Evolutionary conservation across 2,329 filamentous ascomycete species (phyloP).

Genomic region (Colletotrichum nymphaeae): DNA sequence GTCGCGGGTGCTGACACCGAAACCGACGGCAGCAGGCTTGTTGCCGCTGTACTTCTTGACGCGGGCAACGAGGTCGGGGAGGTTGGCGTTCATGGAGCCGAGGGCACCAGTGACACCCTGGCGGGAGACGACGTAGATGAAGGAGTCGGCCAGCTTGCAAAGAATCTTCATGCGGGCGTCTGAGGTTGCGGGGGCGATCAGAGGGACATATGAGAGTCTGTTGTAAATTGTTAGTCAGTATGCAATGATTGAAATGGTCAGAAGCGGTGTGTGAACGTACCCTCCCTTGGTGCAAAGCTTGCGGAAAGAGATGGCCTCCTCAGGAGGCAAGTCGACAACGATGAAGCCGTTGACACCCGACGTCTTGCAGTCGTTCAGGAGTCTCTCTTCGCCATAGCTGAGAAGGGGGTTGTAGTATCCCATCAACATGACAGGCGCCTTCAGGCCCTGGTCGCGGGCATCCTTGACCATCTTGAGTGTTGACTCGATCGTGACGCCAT

Average conservation of each 20-base stretch:
- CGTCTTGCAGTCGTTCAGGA: constrained; percentile 85
- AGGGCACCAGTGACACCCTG: constrained; percentile 96
- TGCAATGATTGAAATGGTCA: not conserved
- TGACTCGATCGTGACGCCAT: constrained; percentile 85
- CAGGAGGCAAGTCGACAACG: constrained; percentile 92
- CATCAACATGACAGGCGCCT: constrained; percentile 91
- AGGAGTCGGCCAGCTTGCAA: constrained; percentile 96
- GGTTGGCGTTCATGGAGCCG: constrained; percentile 81
- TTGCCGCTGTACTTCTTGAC: constrained; percentile 95
- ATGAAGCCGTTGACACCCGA: constrained; percentile 97
- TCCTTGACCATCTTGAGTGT: constrained; percentile 87
- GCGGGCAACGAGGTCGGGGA: constrained; percentile 83
- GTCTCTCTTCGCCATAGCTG: constrained; percentile 91
- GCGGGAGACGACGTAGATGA: constrained; percentile 97
- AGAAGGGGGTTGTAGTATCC: constrained; percentile 98
- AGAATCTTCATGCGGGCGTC: constrained; percentile 94
- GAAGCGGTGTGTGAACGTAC: constrained; percentile 56
- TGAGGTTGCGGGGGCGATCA: constrained; percentile 94
- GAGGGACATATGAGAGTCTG: constrained; percentile 92
- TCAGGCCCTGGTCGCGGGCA: constrained; percentile 81
- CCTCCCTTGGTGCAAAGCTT: constrained; percentile 83
- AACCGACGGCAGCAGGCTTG: constrained; percentile 91
- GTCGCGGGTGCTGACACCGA: constrained; percentile 94
- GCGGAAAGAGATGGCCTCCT: constrained; percentile 94
- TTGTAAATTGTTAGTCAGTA: not conserved